These are phyloP conservation scores for Andrographis paniculata DNA, from an alignment of 305 asterid genomes.

Conservation along the genomic window DNA sequence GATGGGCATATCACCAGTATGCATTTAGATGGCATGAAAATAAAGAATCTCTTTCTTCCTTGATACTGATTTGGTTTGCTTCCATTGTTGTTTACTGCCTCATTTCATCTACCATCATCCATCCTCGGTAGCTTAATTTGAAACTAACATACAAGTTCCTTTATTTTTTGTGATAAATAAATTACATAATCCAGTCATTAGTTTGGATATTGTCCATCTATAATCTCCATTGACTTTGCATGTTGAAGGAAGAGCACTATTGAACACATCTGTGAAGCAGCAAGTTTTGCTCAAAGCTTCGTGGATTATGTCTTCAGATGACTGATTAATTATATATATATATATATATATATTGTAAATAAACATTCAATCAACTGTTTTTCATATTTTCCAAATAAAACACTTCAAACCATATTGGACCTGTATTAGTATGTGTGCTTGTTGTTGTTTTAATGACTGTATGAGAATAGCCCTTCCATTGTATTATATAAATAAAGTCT, in stretches of 20 bases:
- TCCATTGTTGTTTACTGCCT: slow-evolving; percentile 4
- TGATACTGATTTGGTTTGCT: slow-evolving; percentile 7
- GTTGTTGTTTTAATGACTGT: too few species aligned
- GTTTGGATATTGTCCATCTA: neutral
- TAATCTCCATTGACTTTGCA: neutral
- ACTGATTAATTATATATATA: too few species aligned
- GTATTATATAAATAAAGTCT: too few species aligned
- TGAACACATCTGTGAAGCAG: neutral
- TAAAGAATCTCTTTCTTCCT: slow-evolving; percentile 2
- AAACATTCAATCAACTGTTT: too few species aligned
- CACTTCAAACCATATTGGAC: too few species aligned
- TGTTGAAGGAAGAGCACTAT: slow-evolving; percentile 5
- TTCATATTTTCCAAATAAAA: too few species aligned
- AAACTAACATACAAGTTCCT: neutral
- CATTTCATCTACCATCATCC: neutral
- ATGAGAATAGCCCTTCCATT: too few species aligned
- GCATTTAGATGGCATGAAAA: slow-evolving; percentile 18
- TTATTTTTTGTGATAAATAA: neutral
- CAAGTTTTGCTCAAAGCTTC: neutral
- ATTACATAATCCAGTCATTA: slow-evolving; percentile 4
- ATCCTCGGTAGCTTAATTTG: neutral
- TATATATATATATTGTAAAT: too few species aligned
- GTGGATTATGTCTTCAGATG: slow-evolving; percentile 5
- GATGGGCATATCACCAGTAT: slow-evolving; percentile 85
- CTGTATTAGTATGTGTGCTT: too few species aligned